Evolutionary conservation across 352 stramenopile genomes (phyloP), one percentile per base, ranked within the genome.

Genomic region (Phytophthora quininea): DNA sequence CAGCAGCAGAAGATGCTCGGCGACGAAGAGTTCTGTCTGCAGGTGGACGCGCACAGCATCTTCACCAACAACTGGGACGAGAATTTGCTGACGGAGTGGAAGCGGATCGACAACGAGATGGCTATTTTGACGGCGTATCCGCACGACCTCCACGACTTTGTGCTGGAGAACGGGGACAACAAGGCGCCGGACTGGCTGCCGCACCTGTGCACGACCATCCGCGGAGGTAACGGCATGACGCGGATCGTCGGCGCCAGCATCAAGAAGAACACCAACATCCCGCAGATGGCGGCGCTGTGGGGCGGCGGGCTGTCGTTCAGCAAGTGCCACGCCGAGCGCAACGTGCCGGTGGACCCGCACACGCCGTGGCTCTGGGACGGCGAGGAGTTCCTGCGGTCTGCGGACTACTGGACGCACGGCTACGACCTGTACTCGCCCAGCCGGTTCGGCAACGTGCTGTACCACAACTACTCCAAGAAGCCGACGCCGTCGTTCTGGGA

Each of bases 31-130:
- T 95, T 95, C 57, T 95, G 86, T 69, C 78, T 95, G 8, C 84
- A 93, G 67, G 67, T 95, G 46, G 86, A 95, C 35, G 81, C 79
- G 1, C 86, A 95, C 69, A 91, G 77, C 30, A 90, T 95, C 57
- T 95, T 95, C 54, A 92, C 86, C n/a, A 92, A 90, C 64, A 62
- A 69, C 5, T 95, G 86, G 86, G 86, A 95, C 46, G 61, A 82
- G 14, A 74, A 88, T 54, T 56, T 95, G 3, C n/a, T 92, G 1
- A 63, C 71, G 33, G 84, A 95, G 32, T 95, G 86, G 86, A 80
- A 52, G 48, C 70, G 75, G 1, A 68, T 90, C 37, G 71, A 74
- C 48, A 95, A 95, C 62, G 86, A 95, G 42, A 95, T 93, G 86
- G 86, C 84, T 3, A 71, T 95, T 46, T 63, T 95, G 40, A 80